Evolutionary conservation across 1,139 yeast genomes (phyloP).

Genomic region (Scheffersomyces segobiensis): DNA sequence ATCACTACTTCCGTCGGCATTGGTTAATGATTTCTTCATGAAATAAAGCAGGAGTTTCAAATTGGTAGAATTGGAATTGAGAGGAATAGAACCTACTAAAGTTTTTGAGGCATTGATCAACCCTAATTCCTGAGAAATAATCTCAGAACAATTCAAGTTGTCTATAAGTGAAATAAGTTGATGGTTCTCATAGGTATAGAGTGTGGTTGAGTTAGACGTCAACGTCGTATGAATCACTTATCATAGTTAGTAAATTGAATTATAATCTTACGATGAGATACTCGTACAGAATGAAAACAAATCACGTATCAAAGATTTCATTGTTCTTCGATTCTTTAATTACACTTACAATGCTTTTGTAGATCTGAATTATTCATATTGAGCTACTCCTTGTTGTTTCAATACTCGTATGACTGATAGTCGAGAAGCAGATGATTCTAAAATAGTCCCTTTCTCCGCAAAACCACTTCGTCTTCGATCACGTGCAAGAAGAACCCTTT

Average conservation of each 20-base stretch:
- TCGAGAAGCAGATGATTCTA: background rate
- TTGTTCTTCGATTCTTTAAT: background rate
- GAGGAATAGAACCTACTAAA: slow-evolving; percentile 44
- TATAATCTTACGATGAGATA: background rate
- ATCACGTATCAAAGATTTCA: background rate
- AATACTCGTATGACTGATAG: background rate
- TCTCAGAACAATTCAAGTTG: slow-evolving; percentile 52
- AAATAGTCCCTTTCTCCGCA: background rate
- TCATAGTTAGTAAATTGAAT: slow-evolving; percentile 7
- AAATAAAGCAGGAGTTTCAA: slow-evolving; percentile 45
- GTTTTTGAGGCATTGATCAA: slow-evolving; percentile 50
- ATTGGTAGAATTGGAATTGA: slow-evolving; percentile 30
- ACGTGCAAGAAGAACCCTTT: background rate
- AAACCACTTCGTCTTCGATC: background rate
- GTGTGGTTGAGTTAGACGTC: slow-evolving; percentile 55
- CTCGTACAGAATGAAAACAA: too few relatives aligned
- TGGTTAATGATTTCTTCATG: slow-evolving; percentile 45
- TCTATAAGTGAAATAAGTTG: slow-evolving; percentile 37
- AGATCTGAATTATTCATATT: slow-evolving; percentile 17
- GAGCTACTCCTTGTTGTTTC: background rate
- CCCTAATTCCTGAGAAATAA: slow-evolving; percentile 57
- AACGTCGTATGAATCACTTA: slow-evolving; percentile 47
- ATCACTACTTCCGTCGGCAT: slow-evolving; percentile 48
- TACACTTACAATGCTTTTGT: slow-evolving; percentile 34
- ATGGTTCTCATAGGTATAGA: slow-evolving; percentile 55